phyloP scores from a whole-genome alignment of 2,329 filamentous ascomycete genomes.

The Clonostachys solani region DNA sequence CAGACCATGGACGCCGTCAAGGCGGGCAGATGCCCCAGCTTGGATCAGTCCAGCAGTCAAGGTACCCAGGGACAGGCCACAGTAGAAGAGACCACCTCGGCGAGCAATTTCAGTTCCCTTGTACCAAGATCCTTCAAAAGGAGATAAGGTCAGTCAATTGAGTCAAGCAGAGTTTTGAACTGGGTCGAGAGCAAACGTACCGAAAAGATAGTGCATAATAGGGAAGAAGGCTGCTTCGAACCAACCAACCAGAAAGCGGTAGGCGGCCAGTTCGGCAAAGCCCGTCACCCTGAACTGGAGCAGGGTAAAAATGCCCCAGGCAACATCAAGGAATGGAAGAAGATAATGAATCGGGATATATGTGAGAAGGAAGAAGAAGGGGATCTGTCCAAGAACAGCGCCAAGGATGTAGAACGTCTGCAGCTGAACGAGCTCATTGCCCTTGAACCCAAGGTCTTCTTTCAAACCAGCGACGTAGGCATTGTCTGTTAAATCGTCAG shows the following conservation, averaged over 20 bases:
- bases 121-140: conserved; percentile 49
- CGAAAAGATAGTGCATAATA: no score
- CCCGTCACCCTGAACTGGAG: conserved; percentile 45
- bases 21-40: conserved; percentile 29
- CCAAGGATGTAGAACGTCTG: conserved; percentile 40
- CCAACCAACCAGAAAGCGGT: conserved; percentile 47
- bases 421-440: conserved; percentile 51
- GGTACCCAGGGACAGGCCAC: conserved; percentile 44
- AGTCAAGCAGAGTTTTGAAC: no score
- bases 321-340: conserved; percentile 44
- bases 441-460: conserved; percentile 43
- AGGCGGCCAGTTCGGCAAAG: conserved; percentile 45
- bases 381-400: conserved; percentile 44
- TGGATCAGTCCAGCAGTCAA: conserved; percentile 47
- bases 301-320: conserved; percentile 53
- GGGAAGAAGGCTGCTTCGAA: no score
- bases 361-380: conserved; percentile 46
- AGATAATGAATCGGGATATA: conserved; percentile 38
- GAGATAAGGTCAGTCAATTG: conserved; percentile 42
- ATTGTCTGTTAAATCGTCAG: conserved; percentile 42
- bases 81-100: conserved; percentile 44
- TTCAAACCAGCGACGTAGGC: conserved; percentile 51
- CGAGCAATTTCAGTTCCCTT: conserved; percentile 39
- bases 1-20: conserved; percentile 17
- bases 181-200: no score